A percentile compares a stretch with the other conserved stretches of the same genome.
phyloP scores from a whole-genome alignment of 805 yeast species.

The Lachancea sp. region DNA sequence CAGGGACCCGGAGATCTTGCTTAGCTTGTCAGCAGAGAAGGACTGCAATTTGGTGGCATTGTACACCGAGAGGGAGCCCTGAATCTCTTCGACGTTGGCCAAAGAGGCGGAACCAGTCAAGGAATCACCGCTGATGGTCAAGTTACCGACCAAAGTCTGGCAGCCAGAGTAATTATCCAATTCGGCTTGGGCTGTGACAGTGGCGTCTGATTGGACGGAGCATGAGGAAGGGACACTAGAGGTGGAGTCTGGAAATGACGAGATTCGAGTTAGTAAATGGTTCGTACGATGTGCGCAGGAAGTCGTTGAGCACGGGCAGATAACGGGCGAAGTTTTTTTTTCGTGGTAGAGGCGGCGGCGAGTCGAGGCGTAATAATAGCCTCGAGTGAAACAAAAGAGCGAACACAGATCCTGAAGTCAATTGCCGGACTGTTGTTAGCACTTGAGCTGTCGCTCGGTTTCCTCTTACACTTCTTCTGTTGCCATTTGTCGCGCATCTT shows the following conservation, averaged over 20 bases:
- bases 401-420: too few species aligned
- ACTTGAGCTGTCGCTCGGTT: too few species aligned
- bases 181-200: constrained; percentile 76
- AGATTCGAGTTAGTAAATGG: background rate
- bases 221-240: constrained; percentile 52
- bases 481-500: too few species aligned
- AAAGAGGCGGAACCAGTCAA: constrained; percentile 53
- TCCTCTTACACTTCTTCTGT: too few species aligned
- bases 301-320: too few species aligned
- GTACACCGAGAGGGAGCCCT: constrained; percentile 64
- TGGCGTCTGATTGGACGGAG: constrained; percentile 51
- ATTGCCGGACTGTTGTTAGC: too few species aligned
- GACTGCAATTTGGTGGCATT: constrained; percentile 58
- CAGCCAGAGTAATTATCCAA: constrained; percentile 70
- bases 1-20: constrained; percentile 67
- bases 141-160: constrained; percentile 72
- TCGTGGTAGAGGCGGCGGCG: too few species aligned
- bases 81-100: constrained; percentile 67
- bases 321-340: too few species aligned
- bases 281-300: too few species aligned
- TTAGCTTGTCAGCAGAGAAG: constrained; percentile 73
- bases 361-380: too few species aligned
- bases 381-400: too few species aligned
- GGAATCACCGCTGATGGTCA: constrained; percentile 55
- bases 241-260: constrained; percentile 37